Percentiles rank a stretch among this genome's conserved stretches.
Conservation (phyloP, 2,329 filamentous ascomycete genomes). For the Pezicula radicicola region DNA sequence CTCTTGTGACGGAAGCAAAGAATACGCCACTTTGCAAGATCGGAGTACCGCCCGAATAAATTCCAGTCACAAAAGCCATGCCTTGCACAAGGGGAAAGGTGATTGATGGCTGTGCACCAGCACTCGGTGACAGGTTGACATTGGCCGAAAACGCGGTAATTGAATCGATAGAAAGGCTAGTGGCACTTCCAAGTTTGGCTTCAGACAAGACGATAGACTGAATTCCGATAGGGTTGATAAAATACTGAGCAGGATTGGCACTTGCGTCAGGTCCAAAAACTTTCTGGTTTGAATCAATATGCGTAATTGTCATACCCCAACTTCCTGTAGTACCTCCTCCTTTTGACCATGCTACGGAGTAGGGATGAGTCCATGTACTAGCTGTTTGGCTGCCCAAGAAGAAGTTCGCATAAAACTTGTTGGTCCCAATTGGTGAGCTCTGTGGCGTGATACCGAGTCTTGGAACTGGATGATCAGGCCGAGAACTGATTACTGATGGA, state of each 20-base stretch:
- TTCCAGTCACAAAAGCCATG: slow-evolving; percentile 79
- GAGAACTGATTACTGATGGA: slow-evolving; percentile 42
- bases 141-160: slow-evolving; percentile 59
- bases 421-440: slow-evolving; percentile 59
- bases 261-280: slow-evolving; percentile 59
- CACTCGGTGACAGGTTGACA: slow-evolving; percentile 60
- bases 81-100: slow-evolving; percentile 85
- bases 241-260: slow-evolving; percentile 65
- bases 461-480: slow-evolving; percentile 56
- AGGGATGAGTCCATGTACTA: slow-evolving; percentile 73
- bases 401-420: slow-evolving; percentile 81
- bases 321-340: slow-evolving; percentile 60
- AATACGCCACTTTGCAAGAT: slow-evolving; percentile 71
- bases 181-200: slow-evolving; percentile 62
- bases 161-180: slow-evolving; percentile 51
- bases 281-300: slow-evolving; percentile 65
- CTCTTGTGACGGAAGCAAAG: slow-evolving; percentile 64
- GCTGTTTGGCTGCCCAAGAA: slow-evolving; percentile 71
- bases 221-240: slow-evolving; percentile 77
- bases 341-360: slow-evolving; percentile 65
- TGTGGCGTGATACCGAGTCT: slow-evolving; percentile 43
- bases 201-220: slow-evolving; percentile 81
- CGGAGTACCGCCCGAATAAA: slow-evolving; percentile 70
- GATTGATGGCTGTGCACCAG: slow-evolving; percentile 55
- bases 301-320: slow-evolving; percentile 76